Evolutionary conservation across 352 stramenopile species (phyloP), one percentile per base, ranked within the genome.

Genomic region (Phytophthora pluvialis): DNA sequence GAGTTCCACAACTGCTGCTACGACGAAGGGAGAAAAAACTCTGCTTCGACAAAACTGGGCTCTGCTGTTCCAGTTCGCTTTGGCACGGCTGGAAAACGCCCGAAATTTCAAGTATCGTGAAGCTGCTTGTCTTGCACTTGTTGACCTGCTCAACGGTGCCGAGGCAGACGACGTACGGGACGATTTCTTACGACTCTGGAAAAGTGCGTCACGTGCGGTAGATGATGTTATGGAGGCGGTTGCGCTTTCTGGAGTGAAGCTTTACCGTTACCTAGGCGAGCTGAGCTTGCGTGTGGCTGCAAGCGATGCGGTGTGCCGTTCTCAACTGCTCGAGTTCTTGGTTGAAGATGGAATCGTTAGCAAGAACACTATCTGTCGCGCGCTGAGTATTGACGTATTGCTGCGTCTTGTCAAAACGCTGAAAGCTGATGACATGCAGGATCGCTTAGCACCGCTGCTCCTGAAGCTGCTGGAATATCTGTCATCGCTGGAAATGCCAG

Each of bases 101-200:
- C 75, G 82, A 2, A 91, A 95, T 62, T 92, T 92, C 52, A 91
- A 89, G 60, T 95, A 95, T 57, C 84, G 86, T 21, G 84, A 93
- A 67, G 86, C 86, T 7, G 79, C 77, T 7, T 92, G 84, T 26
- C 45, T 74, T 26, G 83, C 82, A 4, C 59, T 95, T 13, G 55
- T 89, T 32, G 84, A 92, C 45, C 54, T 93, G 21, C 67, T 95
- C 1, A 83, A 89, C 21, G 81, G 81, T n/a, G 75, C 68, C 0
- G 73, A 80, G 15, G 78, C 80, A 1, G 63, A 74, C 1, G 51
- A 89, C 5, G 40, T 93, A 29, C 59, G 79, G 26, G 52, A 62
- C 3, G 75, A 84, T 16, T 90, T 95, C 25, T 44, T 75, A 54
- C 73, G 73, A 12, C 45, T 95, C 29, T 95, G 86, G 86, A 87